Base-by-base conservation (phyloP, 768 basidiomycete genomes). In the Sistotremastrum suecicum region DNA sequence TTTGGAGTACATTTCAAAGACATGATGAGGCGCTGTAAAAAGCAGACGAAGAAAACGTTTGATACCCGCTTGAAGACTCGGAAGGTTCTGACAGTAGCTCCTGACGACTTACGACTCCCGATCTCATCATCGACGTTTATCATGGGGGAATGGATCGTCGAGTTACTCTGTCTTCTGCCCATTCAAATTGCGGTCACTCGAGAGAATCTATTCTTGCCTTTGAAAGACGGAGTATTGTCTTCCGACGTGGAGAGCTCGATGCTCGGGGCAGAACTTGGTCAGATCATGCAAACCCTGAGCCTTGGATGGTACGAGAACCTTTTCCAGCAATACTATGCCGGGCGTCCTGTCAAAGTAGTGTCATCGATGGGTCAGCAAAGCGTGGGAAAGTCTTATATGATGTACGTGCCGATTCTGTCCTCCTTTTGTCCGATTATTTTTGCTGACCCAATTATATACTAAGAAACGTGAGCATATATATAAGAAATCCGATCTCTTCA, bases 261-360 rank as follows among this genome's bases (percentile, higher is more conserved):
- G 20, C 62, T 80, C 3, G 78, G 78, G 5, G 78, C 78, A 0
- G 73, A 76, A 39, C 70, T 80, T 31, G 67, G 64, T 30, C 64
- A 64, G n/a, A 74, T 80, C 31, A 71, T 76, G 8, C 71, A 79
- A 44, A 64, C 49, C 41, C 54, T 80, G 4, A 69, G 74, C 1
- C 68, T 80, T 45, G 76, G 76, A 1, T 80, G 78, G 78, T 78
- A 78, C 31, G 78, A 80, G 50, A 72, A 72, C 2, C 60, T 80
- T 11, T 75, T 80, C 49, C 72, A 71, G 51, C 78, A 76, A 0
- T 80, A 80, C 20, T 45, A 70, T 75, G 71, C 70, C 73, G 36
- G 20, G 8, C 44, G 78, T 74, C 76, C 75, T 2, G 76, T 80
- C 10, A 71, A 67, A 50, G 78, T 79, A 3, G 77, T 79, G 1